These are phyloP conservation scores for Leccinum subgranulosum DNA, from an alignment of 768 basidiomycete species.

Conservation along the genomic window DNA sequence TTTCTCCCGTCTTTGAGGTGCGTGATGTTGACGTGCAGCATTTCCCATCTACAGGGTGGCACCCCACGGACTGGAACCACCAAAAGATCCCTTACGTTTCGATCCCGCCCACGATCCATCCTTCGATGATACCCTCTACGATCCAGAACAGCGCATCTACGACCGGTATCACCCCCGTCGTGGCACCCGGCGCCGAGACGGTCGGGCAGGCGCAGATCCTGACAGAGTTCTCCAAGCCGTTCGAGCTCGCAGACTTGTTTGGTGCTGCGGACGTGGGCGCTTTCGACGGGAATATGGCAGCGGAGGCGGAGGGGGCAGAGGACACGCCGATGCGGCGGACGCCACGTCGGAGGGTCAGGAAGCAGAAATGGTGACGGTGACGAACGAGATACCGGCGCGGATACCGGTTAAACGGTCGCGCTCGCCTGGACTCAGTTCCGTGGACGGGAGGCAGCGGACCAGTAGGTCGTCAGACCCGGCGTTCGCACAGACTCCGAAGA, in stretches of 20 bases:
- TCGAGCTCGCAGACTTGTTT: conserved; percentile 79
- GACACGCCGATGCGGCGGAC: conserved; percentile 40
- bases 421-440: conserved; percentile 8
- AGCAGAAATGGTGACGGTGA: conserved; percentile 34
- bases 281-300: conserved; percentile 38
- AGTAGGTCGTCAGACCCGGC: background rate
- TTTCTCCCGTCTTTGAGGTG: background rate
- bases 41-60: conserved; percentile 61
- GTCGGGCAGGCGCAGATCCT: conserved; percentile 83
- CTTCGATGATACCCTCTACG: conserved; percentile 63
- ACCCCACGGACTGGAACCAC: conserved; percentile 92
- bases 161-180: conserved; percentile 4
- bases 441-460: background rate
- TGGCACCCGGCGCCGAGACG: conserved; percentile 73
- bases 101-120: conserved; percentile 71
- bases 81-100: conserved; percentile 94
- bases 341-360: conserved; percentile 35
- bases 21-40: background rate
- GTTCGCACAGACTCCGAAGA: conserved; percentile 45
- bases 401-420: conserved; percentile 29
- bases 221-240: conserved; percentile 66
- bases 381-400: conserved; percentile 35
- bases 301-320: conserved; percentile 1
- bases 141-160: conserved; percentile 29
- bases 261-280: conserved; percentile 80